Conservation (phyloP, 129 eudicot genomes). For the Flaveria bidentis region DNA sequence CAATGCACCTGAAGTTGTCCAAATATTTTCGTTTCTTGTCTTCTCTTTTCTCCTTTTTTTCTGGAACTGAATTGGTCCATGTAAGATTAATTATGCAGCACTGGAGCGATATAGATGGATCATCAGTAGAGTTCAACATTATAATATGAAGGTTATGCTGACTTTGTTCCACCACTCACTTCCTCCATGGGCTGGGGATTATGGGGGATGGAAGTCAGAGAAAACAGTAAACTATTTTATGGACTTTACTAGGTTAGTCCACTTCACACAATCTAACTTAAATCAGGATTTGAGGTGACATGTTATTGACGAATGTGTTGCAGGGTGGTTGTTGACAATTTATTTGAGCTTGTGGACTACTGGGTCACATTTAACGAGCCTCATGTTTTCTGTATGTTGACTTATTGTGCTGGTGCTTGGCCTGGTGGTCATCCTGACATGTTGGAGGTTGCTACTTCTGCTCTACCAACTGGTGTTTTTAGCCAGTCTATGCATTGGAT, state of each 20-base stretch:
- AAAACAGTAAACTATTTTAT: slow-evolving; percentile 89
- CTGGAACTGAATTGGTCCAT: slow-evolving; percentile 20
- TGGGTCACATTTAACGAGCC: slow-evolving; percentile 99
- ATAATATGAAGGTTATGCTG: slow-evolving; percentile 98
- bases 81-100: slow-evolving; percentile 92
- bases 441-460: slow-evolving; percentile 94
- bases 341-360: slow-evolving; percentile 83
- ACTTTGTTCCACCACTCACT: slow-evolving; percentile 96
- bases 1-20: slow-evolving; percentile 14
- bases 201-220: slow-evolving; percentile 95
- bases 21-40: not conserved
- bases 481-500: slow-evolving; percentile 89
- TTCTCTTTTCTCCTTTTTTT: not conserved
- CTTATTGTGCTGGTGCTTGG: slow-evolving; percentile 98
- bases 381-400: slow-evolving; percentile 87
- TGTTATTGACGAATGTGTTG: slow-evolving; percentile 25
- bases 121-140: slow-evolving; percentile 66
- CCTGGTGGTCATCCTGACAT: slow-evolving; percentile 99
- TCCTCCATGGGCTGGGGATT: slow-evolving; percentile 99
- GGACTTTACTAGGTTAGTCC: slow-evolving; percentile 84
- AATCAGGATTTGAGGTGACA: slow-evolving; percentile 6
- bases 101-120: slow-evolving; percentile 96
- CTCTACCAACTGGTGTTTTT: slow-evolving; percentile 86
- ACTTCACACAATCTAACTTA: not conserved
- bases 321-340: slow-evolving; percentile 86